phyloP scores from a whole-genome alignment of 768 basidiomycete genomes.

The Asterophora parasitica region DNA sequence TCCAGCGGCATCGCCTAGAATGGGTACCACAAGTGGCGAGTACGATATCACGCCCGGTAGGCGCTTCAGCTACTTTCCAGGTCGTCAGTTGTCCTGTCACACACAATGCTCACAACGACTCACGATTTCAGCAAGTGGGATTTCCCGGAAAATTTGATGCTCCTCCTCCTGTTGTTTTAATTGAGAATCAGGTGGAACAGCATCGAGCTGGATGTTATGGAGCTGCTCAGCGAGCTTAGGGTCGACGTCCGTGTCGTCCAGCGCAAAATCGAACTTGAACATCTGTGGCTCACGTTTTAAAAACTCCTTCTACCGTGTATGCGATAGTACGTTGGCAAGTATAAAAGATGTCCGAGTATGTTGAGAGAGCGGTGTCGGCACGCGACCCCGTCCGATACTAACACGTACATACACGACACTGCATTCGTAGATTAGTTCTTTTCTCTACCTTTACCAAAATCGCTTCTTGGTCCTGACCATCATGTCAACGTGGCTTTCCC shows the following conservation, averaged over 20 bases:
- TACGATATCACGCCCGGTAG: conserved; percentile 77
- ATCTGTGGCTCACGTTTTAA: too few relatives aligned
- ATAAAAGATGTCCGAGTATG: too few relatives aligned
- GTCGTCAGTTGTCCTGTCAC: conserved; percentile 4
- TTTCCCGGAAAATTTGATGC: conserved; percentile 26
- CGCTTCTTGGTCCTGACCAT: too few relatives aligned
- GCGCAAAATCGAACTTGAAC: conserved; percentile 65
- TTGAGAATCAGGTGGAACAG: not conserved
- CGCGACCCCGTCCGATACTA: too few relatives aligned
- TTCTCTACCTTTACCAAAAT: too few relatives aligned
- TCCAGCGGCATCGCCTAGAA: conserved; percentile 11
- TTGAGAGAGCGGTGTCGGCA: too few relatives aligned
- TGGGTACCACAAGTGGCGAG: conserved; percentile 60
- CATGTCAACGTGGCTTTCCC: too few relatives aligned
- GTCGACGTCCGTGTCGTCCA: conserved; percentile 39
- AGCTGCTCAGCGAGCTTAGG: conserved; percentile 10
- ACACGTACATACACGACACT: too few relatives aligned
- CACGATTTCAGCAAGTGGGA: conserved; percentile 24
- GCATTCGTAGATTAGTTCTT: too few relatives aligned
- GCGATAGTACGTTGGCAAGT: too few relatives aligned
- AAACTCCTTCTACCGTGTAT: too few relatives aligned
- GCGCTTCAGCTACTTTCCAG: conserved; percentile 48
- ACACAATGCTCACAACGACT: conserved; percentile 2
- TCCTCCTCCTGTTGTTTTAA: not conserved
- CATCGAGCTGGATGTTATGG: conserved; percentile 1